phyloP scores from a whole-genome alignment of 2,329 filamentous ascomycete genomes.

The Colletotrichum sp. region DNA sequence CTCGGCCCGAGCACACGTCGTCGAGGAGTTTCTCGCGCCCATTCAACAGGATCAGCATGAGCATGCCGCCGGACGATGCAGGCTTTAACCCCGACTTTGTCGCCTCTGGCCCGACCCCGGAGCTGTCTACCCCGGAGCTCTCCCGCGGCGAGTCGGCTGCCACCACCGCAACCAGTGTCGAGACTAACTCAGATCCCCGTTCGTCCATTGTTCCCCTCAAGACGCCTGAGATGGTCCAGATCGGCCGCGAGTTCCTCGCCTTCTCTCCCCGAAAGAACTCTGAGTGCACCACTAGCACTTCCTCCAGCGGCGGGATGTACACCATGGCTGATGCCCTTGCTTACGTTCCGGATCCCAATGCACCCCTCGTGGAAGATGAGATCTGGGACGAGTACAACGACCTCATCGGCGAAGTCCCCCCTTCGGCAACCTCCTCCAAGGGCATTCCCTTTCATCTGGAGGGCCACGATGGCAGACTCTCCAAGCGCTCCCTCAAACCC shows the following conservation, averaged over 20 bases:
- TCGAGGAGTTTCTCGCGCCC: constrained; percentile 86
- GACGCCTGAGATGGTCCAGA: constrained; percentile 34
- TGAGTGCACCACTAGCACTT: constrained; percentile 54
- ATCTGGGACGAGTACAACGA: constrained; percentile 96
- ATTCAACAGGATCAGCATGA: constrained; percentile 65
- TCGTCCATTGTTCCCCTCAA: constrained; percentile 33
- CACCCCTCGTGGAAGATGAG: constrained; percentile 79
- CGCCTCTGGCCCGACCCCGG: constrained; percentile 53
- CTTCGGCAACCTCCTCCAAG: constrained; percentile 61
- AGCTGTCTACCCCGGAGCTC: constrained; percentile 44
- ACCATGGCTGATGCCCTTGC: constrained; percentile 70
- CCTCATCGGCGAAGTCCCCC: constrained; percentile 70
- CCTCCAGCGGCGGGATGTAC: constrained; percentile 61
- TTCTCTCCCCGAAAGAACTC: constrained; percentile 79
- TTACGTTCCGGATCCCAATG: constrained; percentile 65
- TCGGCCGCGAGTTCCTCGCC: constrained; percentile 68
- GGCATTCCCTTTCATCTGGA: constrained; percentile 63
- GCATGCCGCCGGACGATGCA: constrained; percentile 35
- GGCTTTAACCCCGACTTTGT: constrained; percentile 31
- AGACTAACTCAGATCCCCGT: constrained; percentile 32
- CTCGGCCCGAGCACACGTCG: constrained; percentile 68
- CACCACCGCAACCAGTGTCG: constrained; percentile 34
- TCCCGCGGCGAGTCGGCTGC: constrained; percentile 38
- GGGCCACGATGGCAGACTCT: constrained; percentile 44
- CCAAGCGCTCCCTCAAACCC: constrained; percentile 36